A percentile compares a stretch with the other conserved stretches of the same genome.
phyloP scores from a whole-genome alignment of 2,329 filamentous ascomycete species.

The Scytalidium lignicola region DNA sequence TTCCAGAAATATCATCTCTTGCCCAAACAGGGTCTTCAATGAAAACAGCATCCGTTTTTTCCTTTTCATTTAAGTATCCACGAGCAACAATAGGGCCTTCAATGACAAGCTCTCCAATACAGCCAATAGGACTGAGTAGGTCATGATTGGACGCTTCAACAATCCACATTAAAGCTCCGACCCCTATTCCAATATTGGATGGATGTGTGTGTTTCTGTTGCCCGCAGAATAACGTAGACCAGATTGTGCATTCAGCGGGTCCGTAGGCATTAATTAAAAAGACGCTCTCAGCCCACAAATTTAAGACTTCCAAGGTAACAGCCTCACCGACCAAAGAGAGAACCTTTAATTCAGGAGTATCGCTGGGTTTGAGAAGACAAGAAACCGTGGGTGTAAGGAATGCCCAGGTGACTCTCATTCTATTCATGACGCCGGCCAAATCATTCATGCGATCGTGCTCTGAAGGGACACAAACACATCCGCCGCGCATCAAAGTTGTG shows the following conservation, averaged over 20 bases:
- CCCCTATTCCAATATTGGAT: conserved; percentile 2
- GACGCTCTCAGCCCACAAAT: conserved; percentile 46
- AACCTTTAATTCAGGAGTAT: not conserved
- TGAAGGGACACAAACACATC: conserved; percentile 15
- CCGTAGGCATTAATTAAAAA: conserved; percentile 55
- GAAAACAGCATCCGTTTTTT: conserved; percentile 6
- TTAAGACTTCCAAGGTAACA: not conserved
- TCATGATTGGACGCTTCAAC: conserved; percentile 7
- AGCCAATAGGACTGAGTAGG: conserved; percentile 6
- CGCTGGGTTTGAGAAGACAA: conserved; percentile 4
- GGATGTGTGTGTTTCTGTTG: conserved; percentile 8
- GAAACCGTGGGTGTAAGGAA: conserved; percentile 7
- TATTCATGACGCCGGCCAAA: conserved; percentile 10
- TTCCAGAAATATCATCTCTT: not conserved
- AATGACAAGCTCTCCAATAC: conserved; percentile 7
- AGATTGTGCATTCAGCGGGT: conserved; percentile 66
- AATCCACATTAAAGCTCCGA: conserved; percentile 8
- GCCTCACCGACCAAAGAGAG: conserved; percentile 39
- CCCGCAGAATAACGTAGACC: conserved; percentile 5
- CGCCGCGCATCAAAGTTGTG: conserved; percentile 10
- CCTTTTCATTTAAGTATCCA: conserved; percentile 6
- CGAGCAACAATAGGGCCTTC: conserved; percentile 8
- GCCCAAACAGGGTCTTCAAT: conserved; percentile 7
- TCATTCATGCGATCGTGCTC: conserved; percentile 15
- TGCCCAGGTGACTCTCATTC: conserved; percentile 11